Evolutionary conservation across 306 rosid genomes (phyloP).

Genomic region (Luffa acutangula): DNA sequence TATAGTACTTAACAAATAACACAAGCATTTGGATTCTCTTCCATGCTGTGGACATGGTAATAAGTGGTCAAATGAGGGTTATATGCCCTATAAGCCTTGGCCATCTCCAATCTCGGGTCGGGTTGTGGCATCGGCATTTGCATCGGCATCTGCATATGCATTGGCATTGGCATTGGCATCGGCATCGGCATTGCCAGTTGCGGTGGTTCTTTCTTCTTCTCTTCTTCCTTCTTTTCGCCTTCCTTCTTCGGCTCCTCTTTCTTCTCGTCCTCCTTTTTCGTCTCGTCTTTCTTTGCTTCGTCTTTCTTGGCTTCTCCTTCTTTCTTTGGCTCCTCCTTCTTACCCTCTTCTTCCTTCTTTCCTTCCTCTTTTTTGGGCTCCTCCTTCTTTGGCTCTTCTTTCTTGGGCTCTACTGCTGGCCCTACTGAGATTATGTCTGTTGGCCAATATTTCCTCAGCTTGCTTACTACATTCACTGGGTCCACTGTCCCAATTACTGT

Average conservation of each 20-base stretch:
- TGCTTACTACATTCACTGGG: constrained; percentile 49
- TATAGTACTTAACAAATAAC: constrained; percentile 27
- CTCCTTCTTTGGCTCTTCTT: constrained; percentile 42
- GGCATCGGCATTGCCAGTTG: not conserved
- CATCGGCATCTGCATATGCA: not conserved
- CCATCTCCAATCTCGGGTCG: constrained; percentile 37
- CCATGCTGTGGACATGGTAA: constrained; percentile 47
- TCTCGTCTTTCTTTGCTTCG: constrained; percentile 11
- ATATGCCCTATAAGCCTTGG: constrained; percentile 39
- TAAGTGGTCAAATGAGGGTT: constrained; percentile 35
- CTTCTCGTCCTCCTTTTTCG: constrained; percentile 2
- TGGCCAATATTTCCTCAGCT: constrained; percentile 48
- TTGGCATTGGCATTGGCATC: not conserved
- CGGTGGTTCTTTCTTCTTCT: constrained; percentile 21
- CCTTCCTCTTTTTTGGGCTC: constrained; percentile 30
- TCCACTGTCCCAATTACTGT: constrained; percentile 62
- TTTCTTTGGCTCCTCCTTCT: constrained; percentile 34
- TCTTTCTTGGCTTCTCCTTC: constrained; percentile 24
- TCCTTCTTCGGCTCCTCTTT: constrained; percentile 22
- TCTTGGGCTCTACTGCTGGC: constrained; percentile 53
- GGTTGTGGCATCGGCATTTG: not conserved
- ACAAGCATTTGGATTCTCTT: constrained; percentile 67
- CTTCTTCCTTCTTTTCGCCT: constrained; percentile 16
- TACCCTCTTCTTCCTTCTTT: constrained; percentile 33
- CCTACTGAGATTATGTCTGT: constrained; percentile 47